Evolutionary conservation across 768 basidiomycete genomes (phyloP), one percentile per base, ranked within the genome.

Genomic region (Rhizopogon vesiculosus): DNA sequence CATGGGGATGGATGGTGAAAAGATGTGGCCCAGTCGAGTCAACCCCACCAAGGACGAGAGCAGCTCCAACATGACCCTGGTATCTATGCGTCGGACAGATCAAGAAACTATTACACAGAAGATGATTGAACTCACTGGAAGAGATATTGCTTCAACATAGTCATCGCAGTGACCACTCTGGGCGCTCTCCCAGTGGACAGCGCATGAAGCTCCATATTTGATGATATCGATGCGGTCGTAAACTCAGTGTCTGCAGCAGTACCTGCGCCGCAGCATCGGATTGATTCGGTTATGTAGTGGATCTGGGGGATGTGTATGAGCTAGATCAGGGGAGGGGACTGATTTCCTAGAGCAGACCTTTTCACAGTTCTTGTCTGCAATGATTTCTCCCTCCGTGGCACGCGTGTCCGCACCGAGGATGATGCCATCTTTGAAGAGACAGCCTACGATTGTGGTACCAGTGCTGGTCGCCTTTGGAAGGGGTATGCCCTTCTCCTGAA

Each of bases 331-430:
- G 35, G 25, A 40, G 19, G 18, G 29, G 41, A 41, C 19, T 12
- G 45, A 59, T 53, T 46, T 45, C 42, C 38, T 55, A 15, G 45
- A 22, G 42, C 16, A 61, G 54, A 95, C 96, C 89, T 99, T 99
- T 77, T 98, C 97, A 73, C 97, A 99, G 75, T 99, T 99, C 83
- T 99, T 98, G 77, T 98, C 96, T 0, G 93, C 93, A 28, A 99
- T 92, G 61, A 98, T 98, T 22, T 83, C 82, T 1, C 96, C 97
- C 58, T 87, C 91, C 0, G 97, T 98, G 4, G 97, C 95, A 63
- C 96, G 81, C 1, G 97, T 99, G 72, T 98, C 97, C 13, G 97
- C 97, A 45, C 96, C 97, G 5, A 99, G 82, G 16, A 96, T 83
- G 62, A 99, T 86, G 5, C 97, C 97, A 66, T 92, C 91, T 62